Base-by-base conservation (phyloP, 345 rosid genomes). In the Turritis glabra region DNA sequence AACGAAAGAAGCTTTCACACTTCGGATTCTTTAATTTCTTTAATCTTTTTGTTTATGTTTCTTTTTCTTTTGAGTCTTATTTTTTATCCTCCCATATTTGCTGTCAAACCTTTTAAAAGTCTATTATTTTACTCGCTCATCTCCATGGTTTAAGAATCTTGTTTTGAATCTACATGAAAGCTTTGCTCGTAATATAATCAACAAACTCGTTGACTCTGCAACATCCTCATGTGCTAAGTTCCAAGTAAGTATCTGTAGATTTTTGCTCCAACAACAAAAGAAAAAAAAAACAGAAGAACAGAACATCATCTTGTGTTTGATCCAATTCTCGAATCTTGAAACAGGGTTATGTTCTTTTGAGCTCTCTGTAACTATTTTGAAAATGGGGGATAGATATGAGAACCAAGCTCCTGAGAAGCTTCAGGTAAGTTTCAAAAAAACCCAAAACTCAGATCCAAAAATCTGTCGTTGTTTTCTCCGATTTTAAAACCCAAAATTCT, bases 331-430 rank as follows among this genome's bases (percentile, higher is more conserved):
- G 71, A 29, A 6, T 54, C 37, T 44, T 64, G 47, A 33, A 44
- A 76, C 55, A 88, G 93, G 74, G 66, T 27, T 91, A 84, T 77
- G 92, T 85, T 83, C 96, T 89, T 46, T 81, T 89, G 33, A 87
- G 95, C 51, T 46, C 51, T 47, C n/a, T 48, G 15, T 35, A 40
- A 48, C 17, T 51, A 13, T 22, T 38, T 50, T 19, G 5, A 59
- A 67, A 60, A 75, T 76, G 79, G 58, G 7, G 50, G 79, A 69
- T 23, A n/a, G 3, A 53, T 25, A 30, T 18, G 69, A 44, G 56
- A 41, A 41, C 40, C 74, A 76, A 52, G 41, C 64, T 52, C 70
- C 64, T 32, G 74, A 69, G 40, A 76, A 53, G 58, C 79, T 62
- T 61, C 79, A 53, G 48, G 75, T 76, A 22, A 41, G 50, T 68